Evolutionary conservation across 345 rosid genomes (phyloP).

Genomic region (Pseudoturritis turrita): DNA sequence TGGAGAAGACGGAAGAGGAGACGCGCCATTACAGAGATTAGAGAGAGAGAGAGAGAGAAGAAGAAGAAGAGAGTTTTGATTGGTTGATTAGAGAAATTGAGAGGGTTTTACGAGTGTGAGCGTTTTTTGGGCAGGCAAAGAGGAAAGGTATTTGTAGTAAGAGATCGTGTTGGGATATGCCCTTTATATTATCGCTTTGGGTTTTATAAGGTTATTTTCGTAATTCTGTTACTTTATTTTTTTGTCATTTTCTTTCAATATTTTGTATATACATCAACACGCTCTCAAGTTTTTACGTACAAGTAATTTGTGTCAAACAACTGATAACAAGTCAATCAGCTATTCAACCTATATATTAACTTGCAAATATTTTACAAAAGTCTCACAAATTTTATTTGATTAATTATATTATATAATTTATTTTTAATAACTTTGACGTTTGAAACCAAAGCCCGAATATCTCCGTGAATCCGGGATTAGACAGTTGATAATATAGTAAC

Average conservation of each 20-base stretch:
- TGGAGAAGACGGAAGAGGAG: constrained; percentile 38
- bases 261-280: not conserved
- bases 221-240: not conserved
- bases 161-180: not conserved
- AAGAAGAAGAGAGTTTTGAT: not conserved
- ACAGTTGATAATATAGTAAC: too few relatives aligned
- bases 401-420: too few relatives aligned
- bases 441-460: too few relatives aligned
- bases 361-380: not conserved
- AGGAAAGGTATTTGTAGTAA: constrained; percentile 18
- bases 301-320: too few relatives aligned
- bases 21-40: constrained; percentile 59
- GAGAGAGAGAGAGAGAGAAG: constrained; percentile 19
- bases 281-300: constrained; percentile 1
- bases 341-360: not conserved
- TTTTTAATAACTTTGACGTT: too few relatives aligned
- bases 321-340: not conserved
- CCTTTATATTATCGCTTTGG: constrained; percentile 7
- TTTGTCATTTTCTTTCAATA: constrained; percentile 1
- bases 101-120: constrained; percentile 23
- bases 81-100: constrained; percentile 4
- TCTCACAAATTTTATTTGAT: not conserved
- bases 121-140: constrained; percentile 15
- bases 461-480: too few relatives aligned
- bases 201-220: constrained; percentile 10